Evolutionary conservation across 441 rosid species (phyloP), one percentile per base, ranked within the genome.

Genomic region (Adansonia grandidieri): DNA sequence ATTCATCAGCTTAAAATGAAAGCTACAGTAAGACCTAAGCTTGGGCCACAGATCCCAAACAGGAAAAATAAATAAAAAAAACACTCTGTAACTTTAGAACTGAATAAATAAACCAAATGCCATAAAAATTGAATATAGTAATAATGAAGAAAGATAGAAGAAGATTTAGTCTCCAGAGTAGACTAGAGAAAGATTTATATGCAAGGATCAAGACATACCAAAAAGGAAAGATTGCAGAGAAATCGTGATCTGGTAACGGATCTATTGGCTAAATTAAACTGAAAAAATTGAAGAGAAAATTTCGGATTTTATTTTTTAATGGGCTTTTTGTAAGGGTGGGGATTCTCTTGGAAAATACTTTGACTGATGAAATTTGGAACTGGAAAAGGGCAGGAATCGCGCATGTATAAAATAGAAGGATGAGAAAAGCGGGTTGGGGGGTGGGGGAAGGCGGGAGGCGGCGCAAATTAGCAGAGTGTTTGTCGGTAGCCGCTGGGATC

Each of bases 401-500:
- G 28, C 14, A 32, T n/a, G n/a, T 5, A 7, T 14, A 14, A 53
- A 0, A 15, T 14, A 63, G 4, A 37, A 0, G 9, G 4, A 37
- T 0, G 9, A 4, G 56, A 2, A 51, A 65, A 1, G 28, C 20
- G 71, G 70, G n/a, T 50, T 37, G 42, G 42, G 5, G 40, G 40
- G 40, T 37, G 40, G 42, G 42, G 42, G 37, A 32, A 37, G 42
- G 42, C 42, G 42, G 42, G 54, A 10, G 13, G 44, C 11, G 50
- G 87, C 75, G 82, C 84, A 85, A n/a, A 79, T 80, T 85, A 82
- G 85, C 73, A 11, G 17, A 20, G 58, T 70, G 82, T 80, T 77
- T 89, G 97, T 92, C 93, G 95, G 97, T 87, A 82, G 82, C 92
- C 90, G 82, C 56, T 84, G 69, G 68, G 83, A 80, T 81, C 37